Evolutionary conservation across 1,139 yeast species (phyloP), one percentile per base, ranked within the genome.

Genomic region (Kodamaea sp.): DNA sequence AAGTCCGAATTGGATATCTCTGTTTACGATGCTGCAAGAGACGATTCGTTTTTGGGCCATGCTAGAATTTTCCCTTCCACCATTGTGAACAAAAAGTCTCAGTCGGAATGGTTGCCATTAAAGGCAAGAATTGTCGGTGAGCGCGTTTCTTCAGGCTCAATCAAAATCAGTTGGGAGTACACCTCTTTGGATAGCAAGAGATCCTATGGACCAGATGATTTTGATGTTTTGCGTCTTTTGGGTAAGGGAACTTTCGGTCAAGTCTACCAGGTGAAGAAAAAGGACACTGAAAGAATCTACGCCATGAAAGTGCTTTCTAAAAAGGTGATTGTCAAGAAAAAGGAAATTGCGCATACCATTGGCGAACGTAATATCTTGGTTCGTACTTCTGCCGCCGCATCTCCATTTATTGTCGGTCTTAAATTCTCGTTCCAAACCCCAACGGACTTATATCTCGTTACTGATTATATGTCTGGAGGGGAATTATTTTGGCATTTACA

Each of bases 221-320:
- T 92, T 60, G 96, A 90, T 55, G 86, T 90, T 13, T 76, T 92
- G 50, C 75, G 96, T 53, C 70, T 92, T 35, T 72, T 92, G 42
- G 98, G 98, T 42, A 89, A 88, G 57, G 98, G 98, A 33, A 92
- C 97, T 0, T 92, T 92, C 70, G 98, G 98, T 21, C 96, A 87
- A 63, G 98, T 92, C 25, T 92, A 83, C 61, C 97, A 90, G 63
- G 98, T 92, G 29, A 81, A 85, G 48, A 92, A 90, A 72, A 75
- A 74, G 51, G 97, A 90, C 55, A 88, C 95, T 4, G 78, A 80
- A 38, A 76, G 97, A 50, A 83, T 92, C 41, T 92, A 92, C 58
- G 98, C 98, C 29, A 92, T 92, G 98, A 92, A 92, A 63, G 95
- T 92, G 18, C 75, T 92, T 36, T 84, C 95, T 22, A 92, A 92